phyloP scores from a whole-genome alignment of 1,139 yeast species.

The Suhomyces anneliseae region DNA sequence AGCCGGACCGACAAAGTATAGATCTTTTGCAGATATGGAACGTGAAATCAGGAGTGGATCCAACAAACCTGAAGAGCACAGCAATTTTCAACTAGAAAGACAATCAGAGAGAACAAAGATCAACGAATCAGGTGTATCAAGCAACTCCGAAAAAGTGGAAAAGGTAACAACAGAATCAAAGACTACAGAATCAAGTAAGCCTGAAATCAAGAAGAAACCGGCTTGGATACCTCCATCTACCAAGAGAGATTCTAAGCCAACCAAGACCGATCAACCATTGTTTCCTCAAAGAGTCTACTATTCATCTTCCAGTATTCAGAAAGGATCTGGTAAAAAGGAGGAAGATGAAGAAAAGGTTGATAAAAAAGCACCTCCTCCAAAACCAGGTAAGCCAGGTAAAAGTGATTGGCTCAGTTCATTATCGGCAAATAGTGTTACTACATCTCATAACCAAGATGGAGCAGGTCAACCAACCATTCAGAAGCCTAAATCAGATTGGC shows the following conservation, averaged over 20 bases:
- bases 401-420: constrained; percentile 11
- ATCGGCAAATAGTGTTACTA: constrained; percentile 7
- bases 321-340: constrained; percentile 2
- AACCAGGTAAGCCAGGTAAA: constrained; percentile 13
- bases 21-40: constrained; percentile 27
- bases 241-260: constrained; percentile 5
- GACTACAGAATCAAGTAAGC: constrained; percentile 2
- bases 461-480: not conserved
- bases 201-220: not conserved
- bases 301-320: constrained; percentile 13
- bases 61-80: not conserved
- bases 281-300: constrained; percentile 17
- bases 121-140: not conserved
- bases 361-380: constrained; percentile 2
- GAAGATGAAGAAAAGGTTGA: not conserved
- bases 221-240: constrained; percentile 15
- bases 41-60: constrained; percentile 13
- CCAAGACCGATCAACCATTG: constrained; percentile 13
- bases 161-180: not conserved
- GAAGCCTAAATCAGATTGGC: constrained; percentile 18
- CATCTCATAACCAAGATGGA: constrained; percentile 4
- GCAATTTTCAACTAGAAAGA: too few species aligned
- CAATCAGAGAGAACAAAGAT: not conserved
- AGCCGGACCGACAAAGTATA: constrained; percentile 7
- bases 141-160: not conserved